A percentile compares a stretch with the other conserved stretches of the same genome.
phyloP scores from a whole-genome alignment of 2,329 filamentous ascomycete species.

The Fusarium verrucosum region DNA sequence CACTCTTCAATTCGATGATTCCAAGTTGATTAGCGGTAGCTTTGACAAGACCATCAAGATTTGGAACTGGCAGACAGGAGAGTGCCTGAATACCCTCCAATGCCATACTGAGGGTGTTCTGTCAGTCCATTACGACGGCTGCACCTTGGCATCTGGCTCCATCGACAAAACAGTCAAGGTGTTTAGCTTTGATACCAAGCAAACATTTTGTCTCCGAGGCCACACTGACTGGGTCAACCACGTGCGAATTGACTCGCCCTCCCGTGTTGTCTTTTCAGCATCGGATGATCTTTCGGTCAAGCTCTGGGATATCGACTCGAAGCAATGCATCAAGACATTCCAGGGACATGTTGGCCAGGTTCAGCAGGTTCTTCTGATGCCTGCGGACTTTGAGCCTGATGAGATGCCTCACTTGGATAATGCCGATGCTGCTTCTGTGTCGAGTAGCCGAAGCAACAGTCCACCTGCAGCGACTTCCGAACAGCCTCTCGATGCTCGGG shows the following conservation, averaged over 20 bases:
- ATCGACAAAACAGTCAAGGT: constrained; percentile 91
- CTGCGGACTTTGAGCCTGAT: constrained; percentile 88
- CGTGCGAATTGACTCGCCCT: constrained; percentile 84
- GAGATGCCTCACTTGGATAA: constrained; percentile 62
- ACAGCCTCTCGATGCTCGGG: constrained; percentile 57
- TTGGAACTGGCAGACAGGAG: constrained; percentile 96
- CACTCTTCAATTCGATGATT: constrained; percentile 91
- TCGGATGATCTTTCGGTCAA: constrained; percentile 93
- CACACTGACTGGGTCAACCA: constrained; percentile 97
- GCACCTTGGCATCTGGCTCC: constrained; percentile 86
- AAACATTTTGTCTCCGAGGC: constrained; percentile 80
- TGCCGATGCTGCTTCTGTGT: constrained; percentile 63
- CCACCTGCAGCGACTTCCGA: constrained; percentile 47
- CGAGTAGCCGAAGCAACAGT: constrained; percentile 58
- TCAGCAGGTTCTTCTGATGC: constrained; percentile 87
- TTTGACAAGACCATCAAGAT: constrained; percentile 88
- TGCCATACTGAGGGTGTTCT: constrained; percentile 86
- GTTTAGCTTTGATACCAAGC: constrained; percentile 88
- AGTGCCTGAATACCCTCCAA: constrained; percentile 81
- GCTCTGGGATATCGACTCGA: constrained; percentile 91
- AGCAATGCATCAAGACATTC: constrained; percentile 78
- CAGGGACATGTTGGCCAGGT: constrained; percentile 94
- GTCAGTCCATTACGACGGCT: constrained; percentile 85
- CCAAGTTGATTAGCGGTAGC: constrained; percentile 88
- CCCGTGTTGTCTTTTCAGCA: constrained; percentile 88